These are phyloP conservation scores for Raphanus sativus DNA, from an alignment of 345 rosid genomes.

Conservation along the genomic window DNA sequence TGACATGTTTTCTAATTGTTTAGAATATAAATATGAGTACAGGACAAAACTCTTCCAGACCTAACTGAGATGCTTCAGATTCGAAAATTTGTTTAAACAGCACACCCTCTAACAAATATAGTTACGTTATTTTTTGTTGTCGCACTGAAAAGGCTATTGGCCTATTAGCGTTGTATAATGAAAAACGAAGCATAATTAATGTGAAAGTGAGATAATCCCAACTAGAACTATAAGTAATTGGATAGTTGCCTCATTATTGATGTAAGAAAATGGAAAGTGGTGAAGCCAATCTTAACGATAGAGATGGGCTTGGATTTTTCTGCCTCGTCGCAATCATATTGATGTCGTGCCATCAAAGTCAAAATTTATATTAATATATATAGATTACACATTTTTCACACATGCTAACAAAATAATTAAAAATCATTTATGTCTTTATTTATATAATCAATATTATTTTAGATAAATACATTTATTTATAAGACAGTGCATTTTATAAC, in stretches of 20 bases:
- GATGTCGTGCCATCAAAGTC: slow-evolving; percentile 12
- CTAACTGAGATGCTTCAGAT: neutral
- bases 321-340: slow-evolving; percentile 16
- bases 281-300: slow-evolving; percentile 14
- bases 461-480: no score
- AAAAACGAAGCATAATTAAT: slow-evolving; percentile 13
- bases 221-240: slow-evolving; percentile 10
- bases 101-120: no score
- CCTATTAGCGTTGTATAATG: no score
- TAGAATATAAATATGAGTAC: neutral
- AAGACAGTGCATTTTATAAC: no score
- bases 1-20: neutral
- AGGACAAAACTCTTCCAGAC: neutral
- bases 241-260: slow-evolving; percentile 23
- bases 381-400: no score
- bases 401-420: no score
- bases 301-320: slow-evolving; percentile 31
- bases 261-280: slow-evolving; percentile 32
- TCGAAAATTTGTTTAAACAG: neutral
- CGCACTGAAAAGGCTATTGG: no score
- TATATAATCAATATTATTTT: no score
- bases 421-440: no score
- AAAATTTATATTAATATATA: neutral
- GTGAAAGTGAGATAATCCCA: slow-evolving; percentile 33
- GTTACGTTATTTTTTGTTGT: no score